phyloP scores from a whole-genome alignment of 805 yeast genomes.

The Groenewaldozyma tartarivorans region DNA sequence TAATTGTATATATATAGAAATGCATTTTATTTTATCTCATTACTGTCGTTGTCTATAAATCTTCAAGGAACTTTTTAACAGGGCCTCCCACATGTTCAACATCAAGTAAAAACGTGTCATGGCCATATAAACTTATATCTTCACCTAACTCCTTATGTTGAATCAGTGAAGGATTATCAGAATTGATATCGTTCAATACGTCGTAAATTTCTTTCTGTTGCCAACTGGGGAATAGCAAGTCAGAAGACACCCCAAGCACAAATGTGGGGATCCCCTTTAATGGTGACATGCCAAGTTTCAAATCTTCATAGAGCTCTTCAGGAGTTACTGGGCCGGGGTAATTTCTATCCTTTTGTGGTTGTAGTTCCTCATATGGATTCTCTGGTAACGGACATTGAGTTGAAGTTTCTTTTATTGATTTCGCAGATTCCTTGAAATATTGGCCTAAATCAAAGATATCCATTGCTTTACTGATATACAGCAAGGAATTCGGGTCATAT shows the following conservation, averaged over 20 bases:
- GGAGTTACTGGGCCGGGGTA: conserved; percentile 22
- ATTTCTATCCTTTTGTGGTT: conserved; percentile 20
- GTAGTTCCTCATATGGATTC: conserved; percentile 45
- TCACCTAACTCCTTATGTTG: conserved; percentile 66
- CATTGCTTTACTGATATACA: conserved; percentile 89
- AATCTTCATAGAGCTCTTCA: conserved; percentile 54
- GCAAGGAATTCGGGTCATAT: conserved; percentile 81
- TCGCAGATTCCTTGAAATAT: conserved; percentile 11
- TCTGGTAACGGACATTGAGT: conserved; percentile 35
- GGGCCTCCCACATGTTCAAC: conserved; percentile 74
- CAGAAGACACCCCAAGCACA: conserved; percentile 88
- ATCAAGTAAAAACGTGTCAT: conserved; percentile 80
- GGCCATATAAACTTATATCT: conserved; percentile 76
- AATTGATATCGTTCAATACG: conserved; percentile 36
- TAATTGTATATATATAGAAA: not conserved
- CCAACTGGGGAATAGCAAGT: conserved; percentile 87
- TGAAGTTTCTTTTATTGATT: conserved; percentile 13
- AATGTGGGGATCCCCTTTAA: conserved; percentile 57
- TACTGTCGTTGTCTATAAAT: no score
- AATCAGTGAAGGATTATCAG: conserved; percentile 29
- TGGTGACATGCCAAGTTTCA: conserved; percentile 53
- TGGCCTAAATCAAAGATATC: conserved; percentile 77
- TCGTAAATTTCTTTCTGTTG: conserved; percentile 78
- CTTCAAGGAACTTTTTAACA: conserved; percentile 50
- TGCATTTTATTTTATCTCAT: not conserved